These are phyloP conservation scores for Cladosporium sp. DNA, from an alignment of 2,329 filamentous ascomycete species.

Conservation along the genomic window DNA sequence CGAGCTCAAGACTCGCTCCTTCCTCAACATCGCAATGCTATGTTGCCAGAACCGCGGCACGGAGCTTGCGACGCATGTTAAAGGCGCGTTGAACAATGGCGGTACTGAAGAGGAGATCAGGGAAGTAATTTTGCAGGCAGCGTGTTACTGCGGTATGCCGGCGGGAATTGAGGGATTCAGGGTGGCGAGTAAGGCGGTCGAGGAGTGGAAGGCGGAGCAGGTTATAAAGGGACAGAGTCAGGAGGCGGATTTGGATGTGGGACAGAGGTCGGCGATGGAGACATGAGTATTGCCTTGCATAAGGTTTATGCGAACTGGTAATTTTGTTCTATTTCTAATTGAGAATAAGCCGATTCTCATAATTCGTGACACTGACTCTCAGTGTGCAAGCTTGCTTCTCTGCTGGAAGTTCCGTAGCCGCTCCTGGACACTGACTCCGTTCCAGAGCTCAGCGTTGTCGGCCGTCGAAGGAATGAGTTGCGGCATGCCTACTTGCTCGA, in stretches of 20 bases:
- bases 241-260: constrained; percentile 7
- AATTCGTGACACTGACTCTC: neutral
- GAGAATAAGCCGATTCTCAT: neutral
- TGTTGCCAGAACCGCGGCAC: constrained; percentile 61
- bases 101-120: constrained; percentile 63
- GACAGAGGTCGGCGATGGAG: constrained; percentile 10
- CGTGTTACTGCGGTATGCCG: constrained; percentile 57
- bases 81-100: constrained; percentile 65
- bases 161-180: constrained; percentile 59
- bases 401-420: constrained; percentile 47
- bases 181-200: constrained; percentile 53
- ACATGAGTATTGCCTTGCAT: neutral
- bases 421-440: constrained; percentile 46
- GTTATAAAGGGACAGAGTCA: constrained; percentile 18
- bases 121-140: constrained; percentile 57
- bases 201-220: constrained; percentile 52
- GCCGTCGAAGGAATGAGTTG: constrained; percentile 40
- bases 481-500: constrained; percentile 91
- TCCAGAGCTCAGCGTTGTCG: constrained; percentile 48
- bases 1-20: constrained; percentile 60
- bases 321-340: neutral
- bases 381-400: constrained; percentile 25
- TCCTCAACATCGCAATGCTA: constrained; percentile 67
- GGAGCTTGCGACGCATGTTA: constrained; percentile 64
- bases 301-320: neutral